Evolutionary conservation across 805 yeast genomes (phyloP).

Genomic region (Monosporozyma solicola): DNA sequence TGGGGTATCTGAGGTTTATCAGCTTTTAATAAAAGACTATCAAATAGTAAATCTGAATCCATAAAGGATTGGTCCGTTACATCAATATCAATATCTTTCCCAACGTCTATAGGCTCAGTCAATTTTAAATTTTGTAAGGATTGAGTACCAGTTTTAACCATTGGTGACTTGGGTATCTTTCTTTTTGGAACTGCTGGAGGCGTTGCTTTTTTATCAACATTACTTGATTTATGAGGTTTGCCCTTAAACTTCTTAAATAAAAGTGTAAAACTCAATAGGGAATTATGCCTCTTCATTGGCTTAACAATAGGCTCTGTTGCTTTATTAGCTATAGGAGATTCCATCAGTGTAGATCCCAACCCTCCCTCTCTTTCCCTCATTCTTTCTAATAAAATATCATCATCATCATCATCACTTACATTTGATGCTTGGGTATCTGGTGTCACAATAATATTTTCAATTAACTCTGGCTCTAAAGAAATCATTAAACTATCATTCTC

Average conservation of each 20-base stretch:
- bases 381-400: neutral
- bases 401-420: neutral
- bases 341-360: neutral
- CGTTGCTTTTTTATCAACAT: neutral
- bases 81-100: constrained; percentile 5
- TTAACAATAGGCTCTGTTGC: neutral
- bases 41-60: constrained; percentile 26
- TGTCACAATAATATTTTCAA: neutral
- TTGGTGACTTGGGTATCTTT: neutral
- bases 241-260: constrained; percentile 4
- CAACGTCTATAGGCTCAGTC: constrained; percentile 1
- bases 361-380: neutral
- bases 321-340: neutral
- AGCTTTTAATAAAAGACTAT: constrained; percentile 20
- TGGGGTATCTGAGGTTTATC: constrained; percentile 6
- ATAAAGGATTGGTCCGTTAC: constrained; percentile 10
- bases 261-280: neutral
- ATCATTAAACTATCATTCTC: neutral
- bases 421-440: neutral
- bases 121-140: neutral
- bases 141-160: neutral
- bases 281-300: neutral
- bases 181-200: neutral
- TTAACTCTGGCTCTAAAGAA: neutral
- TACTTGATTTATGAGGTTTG: neutral